Evolutionary conservation across 495 filamentous ascomycete species (phyloP), one percentile per base, ranked within the genome.

Genomic region (Penicillium canariense): DNA sequence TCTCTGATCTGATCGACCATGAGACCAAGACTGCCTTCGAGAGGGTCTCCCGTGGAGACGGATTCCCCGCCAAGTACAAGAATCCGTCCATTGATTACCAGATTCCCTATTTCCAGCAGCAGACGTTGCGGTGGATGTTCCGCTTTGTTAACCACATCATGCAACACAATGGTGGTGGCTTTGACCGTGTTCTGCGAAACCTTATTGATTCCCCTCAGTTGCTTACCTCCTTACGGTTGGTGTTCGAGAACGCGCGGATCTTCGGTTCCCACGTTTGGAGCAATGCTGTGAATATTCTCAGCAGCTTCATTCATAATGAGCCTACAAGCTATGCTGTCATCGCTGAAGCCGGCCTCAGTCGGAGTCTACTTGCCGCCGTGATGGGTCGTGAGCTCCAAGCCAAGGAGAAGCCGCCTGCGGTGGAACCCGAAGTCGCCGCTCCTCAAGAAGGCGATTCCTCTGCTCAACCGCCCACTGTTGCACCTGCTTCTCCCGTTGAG

Each of bases 281-380:
- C 50, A 88, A 88, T 63, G 87, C 90, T 15, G 88, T 94, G 52
- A 88, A 86, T 57, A 91, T 97, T 59, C 78, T 97, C 25, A 93
- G 88, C 69, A 93, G 87, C 63, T 97, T 97, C 75, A 96, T 99
- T 54, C 95, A 99, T 70, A 97, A 97, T 65, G 95, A 99, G 62
- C 95, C 95, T 2, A 97, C 95, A 4, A 99, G 95, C 63, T 97
- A 97, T 65, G 85, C 88, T 25, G 90, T 96, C 15, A 91, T 99
- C 59, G 88, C 88, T 15, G 95, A 99, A 74, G 91, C 95, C 42
- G 94, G 94, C 26, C 77, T 97, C 47, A 90, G 91, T 54, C 85
- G 87, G 65, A 88, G 83, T 49, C 84, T 96, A 39, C 79, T 99
- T 20, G 83, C 90, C 62, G 81, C 90, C 14, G 80, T 96, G 26